Evolutionary conservation across 2,329 filamentous ascomycete genomes (phyloP).

Genomic region (Canariomyces notabilis): DNA sequence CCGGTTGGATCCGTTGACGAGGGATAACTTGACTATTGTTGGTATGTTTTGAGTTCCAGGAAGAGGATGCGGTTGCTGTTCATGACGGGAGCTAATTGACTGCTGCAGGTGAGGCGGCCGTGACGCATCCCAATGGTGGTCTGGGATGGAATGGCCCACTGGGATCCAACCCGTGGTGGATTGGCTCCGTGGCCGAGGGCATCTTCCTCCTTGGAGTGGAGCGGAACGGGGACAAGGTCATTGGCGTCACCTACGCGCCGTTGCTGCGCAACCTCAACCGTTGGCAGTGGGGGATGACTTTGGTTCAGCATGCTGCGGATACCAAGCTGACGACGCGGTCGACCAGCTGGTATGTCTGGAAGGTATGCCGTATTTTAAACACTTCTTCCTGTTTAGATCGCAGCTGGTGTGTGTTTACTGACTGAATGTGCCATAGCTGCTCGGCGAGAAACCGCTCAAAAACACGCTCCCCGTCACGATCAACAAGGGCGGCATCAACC

Average conservation of each 20-base stretch:
- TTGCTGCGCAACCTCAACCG: slow-evolving; percentile 40
- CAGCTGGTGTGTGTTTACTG: not conserved
- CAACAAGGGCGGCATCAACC: slow-evolving; percentile 34
- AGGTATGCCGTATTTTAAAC: slow-evolving; percentile 15
- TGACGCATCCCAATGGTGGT: slow-evolving; percentile 48
- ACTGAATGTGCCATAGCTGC: slow-evolving; percentile 31
- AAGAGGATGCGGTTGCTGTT: too few relatives aligned
- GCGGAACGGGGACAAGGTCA: slow-evolving; percentile 56
- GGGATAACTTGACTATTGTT: slow-evolving; percentile 21
- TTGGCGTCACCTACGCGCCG: slow-evolving; percentile 44
- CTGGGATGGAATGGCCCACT: slow-evolving; percentile 42
- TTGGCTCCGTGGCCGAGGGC: slow-evolving; percentile 58
- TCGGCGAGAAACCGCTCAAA: slow-evolving; percentile 42
- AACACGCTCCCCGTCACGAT: slow-evolving; percentile 40
- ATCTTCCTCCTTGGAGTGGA: slow-evolving; percentile 62
- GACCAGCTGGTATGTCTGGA: slow-evolving; percentile 46
- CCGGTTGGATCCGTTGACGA: slow-evolving; percentile 35
- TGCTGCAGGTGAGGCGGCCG: slow-evolving; percentile 46
- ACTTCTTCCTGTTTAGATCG: not conserved
- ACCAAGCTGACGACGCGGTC: slow-evolving; percentile 44
- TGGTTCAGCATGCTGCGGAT: slow-evolving; percentile 45
- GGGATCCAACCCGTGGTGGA: slow-evolving; percentile 50
- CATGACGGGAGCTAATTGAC: not conserved
- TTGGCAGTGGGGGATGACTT: slow-evolving; percentile 49
- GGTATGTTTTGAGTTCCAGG: too few relatives aligned